Evolutionary conservation across 345 rosid species (phyloP).

Genomic region (Gossypium anomalum): DNA sequence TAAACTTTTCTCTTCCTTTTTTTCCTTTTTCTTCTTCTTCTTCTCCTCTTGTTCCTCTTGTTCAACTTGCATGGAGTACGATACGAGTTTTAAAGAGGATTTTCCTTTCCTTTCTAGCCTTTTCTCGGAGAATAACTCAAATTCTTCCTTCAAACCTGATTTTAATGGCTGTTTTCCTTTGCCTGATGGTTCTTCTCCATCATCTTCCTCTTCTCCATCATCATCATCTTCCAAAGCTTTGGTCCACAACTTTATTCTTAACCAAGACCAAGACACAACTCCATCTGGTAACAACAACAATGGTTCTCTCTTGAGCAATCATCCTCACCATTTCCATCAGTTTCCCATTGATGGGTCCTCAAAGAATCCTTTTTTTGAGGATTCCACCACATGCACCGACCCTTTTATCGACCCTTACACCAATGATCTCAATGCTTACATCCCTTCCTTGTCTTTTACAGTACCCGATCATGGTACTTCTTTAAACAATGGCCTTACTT

Average conservation of each 20-base stretch:
- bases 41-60: neutral
- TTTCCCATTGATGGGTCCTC: conserved; percentile 19
- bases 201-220: too few relatives aligned
- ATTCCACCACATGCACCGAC: conserved; percentile 17
- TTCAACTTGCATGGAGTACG: conserved; percentile 41
- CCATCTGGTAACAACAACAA: neutral
- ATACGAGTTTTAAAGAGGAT: conserved; percentile 32
- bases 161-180: conserved; percentile 10
- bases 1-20: neutral
- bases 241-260: conserved; percentile 18
- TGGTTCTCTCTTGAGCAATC: conserved; percentile 13
- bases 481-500: neutral
- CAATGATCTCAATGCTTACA: conserved; percentile 7
- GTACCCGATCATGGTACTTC: neutral
- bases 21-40: neutral
- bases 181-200: neutral
- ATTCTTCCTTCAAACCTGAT: conserved; percentile 5
- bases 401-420: conserved; percentile 1
- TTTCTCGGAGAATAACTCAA: neutral
- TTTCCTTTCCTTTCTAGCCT: conserved; percentile 14
- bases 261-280: conserved; percentile 6
- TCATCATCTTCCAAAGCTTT: conserved; percentile 6
- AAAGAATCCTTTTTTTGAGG: conserved; percentile 12
- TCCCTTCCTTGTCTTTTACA: neutral
- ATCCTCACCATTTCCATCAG: conserved; percentile 16